A percentile compares a stretch with the other conserved stretches of the same genome.
phyloP scores from a whole-genome alignment of 352 stramenopile species.

The Pythium vanterpoolii region DNA sequence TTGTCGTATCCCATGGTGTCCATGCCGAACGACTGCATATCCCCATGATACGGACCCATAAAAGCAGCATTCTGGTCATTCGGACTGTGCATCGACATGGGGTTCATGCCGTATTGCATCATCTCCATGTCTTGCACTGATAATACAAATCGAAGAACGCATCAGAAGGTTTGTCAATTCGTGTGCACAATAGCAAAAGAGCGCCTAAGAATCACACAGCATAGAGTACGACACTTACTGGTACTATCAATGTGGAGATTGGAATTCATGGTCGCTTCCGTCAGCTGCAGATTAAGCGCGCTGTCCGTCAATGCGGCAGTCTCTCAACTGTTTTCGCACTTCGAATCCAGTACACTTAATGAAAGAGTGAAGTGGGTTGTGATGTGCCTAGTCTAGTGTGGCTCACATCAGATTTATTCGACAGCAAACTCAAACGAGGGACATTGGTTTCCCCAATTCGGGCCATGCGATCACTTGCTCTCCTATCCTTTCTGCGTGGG shows the following conservation, averaged over 20 bases:
- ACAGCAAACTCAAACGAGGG: constrained; percentile 1
- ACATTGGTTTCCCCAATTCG: not conserved
- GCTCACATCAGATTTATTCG: not conserved
- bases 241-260: constrained; percentile 24
- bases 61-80: constrained; percentile 31
- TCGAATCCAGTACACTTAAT: constrained; percentile 5
- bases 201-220: not conserved
- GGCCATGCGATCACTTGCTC: constrained; percentile 8
- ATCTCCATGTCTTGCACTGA: constrained; percentile 53
- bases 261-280: constrained; percentile 16
- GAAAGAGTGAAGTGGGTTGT: not conserved
- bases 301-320: not conserved
- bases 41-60: constrained; percentile 49
- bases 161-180: not conserved
- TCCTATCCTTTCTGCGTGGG: constrained; percentile 12
- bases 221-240: constrained; percentile 6
- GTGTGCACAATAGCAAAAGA: not conserved
- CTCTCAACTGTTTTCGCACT: not conserved
- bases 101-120: constrained; percentile 49
- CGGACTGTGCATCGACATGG: constrained; percentile 38
- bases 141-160: not conserved
- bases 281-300: not conserved
- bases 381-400: constrained; percentile 5
- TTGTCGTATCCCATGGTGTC: constrained; percentile 30
- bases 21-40: constrained; percentile 33